Evolutionary conservation across 306 rosid species (phyloP).

Genomic region (Quercus gilva): DNA sequence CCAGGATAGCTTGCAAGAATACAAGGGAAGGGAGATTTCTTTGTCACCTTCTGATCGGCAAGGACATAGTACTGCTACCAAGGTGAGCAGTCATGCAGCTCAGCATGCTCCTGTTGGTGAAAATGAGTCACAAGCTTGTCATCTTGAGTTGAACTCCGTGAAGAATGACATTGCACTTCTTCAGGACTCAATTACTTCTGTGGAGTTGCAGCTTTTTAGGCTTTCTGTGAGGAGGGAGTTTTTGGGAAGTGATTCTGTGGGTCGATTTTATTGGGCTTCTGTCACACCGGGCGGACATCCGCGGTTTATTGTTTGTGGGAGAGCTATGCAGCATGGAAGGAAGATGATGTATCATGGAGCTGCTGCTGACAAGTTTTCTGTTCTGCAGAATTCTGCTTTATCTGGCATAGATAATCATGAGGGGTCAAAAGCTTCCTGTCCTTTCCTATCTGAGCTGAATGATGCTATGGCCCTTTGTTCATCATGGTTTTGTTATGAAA

Average conservation of each 20-base stretch:
- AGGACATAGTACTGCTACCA: constrained; percentile 39
- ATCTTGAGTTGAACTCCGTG: constrained; percentile 62
- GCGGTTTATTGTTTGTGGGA: constrained; percentile 64
- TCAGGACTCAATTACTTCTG: constrained; percentile 58
- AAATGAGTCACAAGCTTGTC: constrained; percentile 59
- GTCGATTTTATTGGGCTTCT: constrained; percentile 81
- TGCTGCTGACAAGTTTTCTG: constrained; percentile 30
- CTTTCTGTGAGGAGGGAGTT: constrained; percentile 76
- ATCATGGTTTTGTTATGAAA: constrained; percentile 71
- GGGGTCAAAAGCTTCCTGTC: constrained; percentile 37
- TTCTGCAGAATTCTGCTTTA: constrained; percentile 33
- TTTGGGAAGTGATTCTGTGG: constrained; percentile 74
- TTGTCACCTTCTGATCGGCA: constrained; percentile 39
- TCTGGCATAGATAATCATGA: constrained; percentile 33
- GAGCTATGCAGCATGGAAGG: constrained; percentile 35
- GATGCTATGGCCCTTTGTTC: constrained; percentile 33
- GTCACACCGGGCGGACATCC: constrained; percentile 47
- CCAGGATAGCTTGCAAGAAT: constrained; percentile 43
- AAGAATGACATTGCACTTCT: constrained; percentile 54
- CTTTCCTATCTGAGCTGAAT: constrained; percentile 33
- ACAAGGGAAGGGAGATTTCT: constrained; percentile 41
- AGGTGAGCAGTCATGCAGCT: constrained; percentile 33
- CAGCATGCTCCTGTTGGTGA: constrained; percentile 25
- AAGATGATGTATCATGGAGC: constrained; percentile 29
- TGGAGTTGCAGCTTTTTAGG: constrained; percentile 63